phyloP scores from a whole-genome alignment of 2,329 filamentous ascomycete species.

The Thielaviopsis euricoi region DNA sequence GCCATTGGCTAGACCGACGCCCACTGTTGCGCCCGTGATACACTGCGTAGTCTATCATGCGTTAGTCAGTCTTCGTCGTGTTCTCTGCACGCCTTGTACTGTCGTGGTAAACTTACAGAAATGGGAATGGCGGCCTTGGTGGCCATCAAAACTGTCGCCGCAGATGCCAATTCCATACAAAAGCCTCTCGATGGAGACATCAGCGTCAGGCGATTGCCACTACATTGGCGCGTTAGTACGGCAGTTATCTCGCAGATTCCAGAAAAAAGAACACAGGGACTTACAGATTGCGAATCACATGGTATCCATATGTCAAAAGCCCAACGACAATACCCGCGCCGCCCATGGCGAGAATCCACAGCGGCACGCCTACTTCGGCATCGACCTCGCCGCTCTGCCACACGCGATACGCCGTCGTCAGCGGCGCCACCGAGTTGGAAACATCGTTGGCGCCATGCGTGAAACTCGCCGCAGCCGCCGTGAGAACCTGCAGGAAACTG shows the following conservation, averaged over 20 bases:
- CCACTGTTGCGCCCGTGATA: constrained; percentile 33
- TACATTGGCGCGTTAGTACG: neutral
- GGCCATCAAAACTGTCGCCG: constrained; percentile 36
- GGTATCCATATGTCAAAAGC: constrained; percentile 45
- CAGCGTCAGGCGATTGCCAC: constrained; percentile 36
- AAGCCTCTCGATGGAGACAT: constrained; percentile 36
- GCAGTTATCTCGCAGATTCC: too few species aligned
- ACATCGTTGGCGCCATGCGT: constrained; percentile 42
- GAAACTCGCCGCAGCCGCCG: constrained; percentile 38
- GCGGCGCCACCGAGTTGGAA: constrained; percentile 33
- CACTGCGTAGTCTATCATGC: constrained; percentile 29
- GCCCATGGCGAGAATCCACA: constrained; percentile 34
- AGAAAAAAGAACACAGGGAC: neutral
- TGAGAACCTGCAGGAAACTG: constrained; percentile 30
- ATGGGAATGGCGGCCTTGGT: constrained; percentile 34
- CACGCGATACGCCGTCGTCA: constrained; percentile 33
- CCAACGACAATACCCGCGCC: constrained; percentile 35
- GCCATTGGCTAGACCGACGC: constrained; percentile 34
- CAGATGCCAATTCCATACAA: constrained; percentile 33
- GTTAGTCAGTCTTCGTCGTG: neutral
- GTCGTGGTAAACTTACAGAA: constrained; percentile 16
- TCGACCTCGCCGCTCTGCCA: constrained; percentile 26
- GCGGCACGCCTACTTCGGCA: constrained; percentile 24
- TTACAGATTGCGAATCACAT: constrained; percentile 38
- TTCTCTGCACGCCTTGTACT: neutral